Evolutionary conservation across 2,329 filamentous ascomycete genomes (phyloP).

Genomic region (Penicillium glabrum): DNA sequence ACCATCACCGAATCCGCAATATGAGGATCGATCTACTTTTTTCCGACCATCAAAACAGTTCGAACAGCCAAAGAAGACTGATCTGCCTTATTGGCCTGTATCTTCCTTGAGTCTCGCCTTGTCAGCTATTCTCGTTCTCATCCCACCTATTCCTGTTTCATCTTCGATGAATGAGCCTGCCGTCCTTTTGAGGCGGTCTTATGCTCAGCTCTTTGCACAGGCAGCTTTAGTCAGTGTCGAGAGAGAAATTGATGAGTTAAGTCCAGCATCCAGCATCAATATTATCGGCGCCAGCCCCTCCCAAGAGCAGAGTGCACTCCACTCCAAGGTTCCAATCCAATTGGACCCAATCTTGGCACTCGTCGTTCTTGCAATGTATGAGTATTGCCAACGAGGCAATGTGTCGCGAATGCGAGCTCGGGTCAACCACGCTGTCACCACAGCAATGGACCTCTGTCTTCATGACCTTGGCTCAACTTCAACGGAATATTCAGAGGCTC

Average conservation of each 20-base stretch:
- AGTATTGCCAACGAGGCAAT: conserved; percentile 26
- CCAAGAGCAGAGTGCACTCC: conserved; percentile 3
- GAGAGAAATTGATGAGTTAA: conserved; percentile 12
- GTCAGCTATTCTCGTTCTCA: conserved; percentile 22
- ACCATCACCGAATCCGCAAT: conserved; percentile 3
- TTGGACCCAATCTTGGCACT: conserved; percentile 23
- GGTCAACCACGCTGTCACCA: conserved; percentile 25
- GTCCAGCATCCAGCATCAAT: neutral
- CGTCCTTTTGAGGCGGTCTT: conserved; percentile 16
- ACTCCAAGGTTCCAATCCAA: conserved; percentile 14
- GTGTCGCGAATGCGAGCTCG: conserved; percentile 23
- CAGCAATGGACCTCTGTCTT: conserved; percentile 26
- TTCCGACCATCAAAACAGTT: conserved; percentile 1
- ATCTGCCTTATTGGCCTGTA: conserved; percentile 20
- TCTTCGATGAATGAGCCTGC: conserved; percentile 6
- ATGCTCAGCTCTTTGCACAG: conserved; percentile 23
- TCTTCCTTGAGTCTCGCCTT: conserved; percentile 23
- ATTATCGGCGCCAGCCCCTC: neutral
- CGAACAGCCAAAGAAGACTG: conserved; percentile 5
- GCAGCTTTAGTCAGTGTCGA: conserved; percentile 19
- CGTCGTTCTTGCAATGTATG: conserved; percentile 21
- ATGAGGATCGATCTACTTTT: conserved; percentile 10
- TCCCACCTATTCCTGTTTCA: conserved; percentile 14
- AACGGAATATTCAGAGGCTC: conserved; percentile 17
- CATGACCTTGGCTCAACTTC: conserved; percentile 11